Percentiles rank a stretch among this genome's conserved stretches.
These are phyloP conservation scores for Actinomucor elegans DNA, from an alignment of 371 early-diverging fungal species.

Conservation along the genomic window DNA sequence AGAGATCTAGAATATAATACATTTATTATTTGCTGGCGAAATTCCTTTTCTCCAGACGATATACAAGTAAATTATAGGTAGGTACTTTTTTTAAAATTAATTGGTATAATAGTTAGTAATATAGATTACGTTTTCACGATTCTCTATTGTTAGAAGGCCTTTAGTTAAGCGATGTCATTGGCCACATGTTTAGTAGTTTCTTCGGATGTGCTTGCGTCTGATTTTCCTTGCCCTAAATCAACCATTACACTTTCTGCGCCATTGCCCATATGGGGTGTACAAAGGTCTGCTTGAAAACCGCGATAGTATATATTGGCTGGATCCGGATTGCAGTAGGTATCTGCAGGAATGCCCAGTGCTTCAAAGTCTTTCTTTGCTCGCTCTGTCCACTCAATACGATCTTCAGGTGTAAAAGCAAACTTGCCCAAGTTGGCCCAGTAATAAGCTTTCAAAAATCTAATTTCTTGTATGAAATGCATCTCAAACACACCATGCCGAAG, in stretches of 20 bases:
- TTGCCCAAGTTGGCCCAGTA: conserved; percentile 45
- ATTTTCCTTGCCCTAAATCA: background rate
- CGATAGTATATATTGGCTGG: conserved; percentile 26
- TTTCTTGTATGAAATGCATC: conserved; percentile 49
- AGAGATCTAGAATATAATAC: too few species aligned
- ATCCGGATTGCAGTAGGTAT: conserved; percentile 44
- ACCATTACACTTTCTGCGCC: background rate
- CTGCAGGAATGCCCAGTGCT: conserved; percentile 27
- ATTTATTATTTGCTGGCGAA: too few species aligned
- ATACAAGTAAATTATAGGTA: too few species aligned
- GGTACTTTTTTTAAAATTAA: too few species aligned
- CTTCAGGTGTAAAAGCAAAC: conserved; percentile 44
- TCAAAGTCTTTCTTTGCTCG: conserved; percentile 36
- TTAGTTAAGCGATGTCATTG: conserved; percentile 1
- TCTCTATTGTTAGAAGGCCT: too few species aligned
- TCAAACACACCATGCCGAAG: conserved; percentile 44
- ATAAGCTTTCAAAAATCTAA: conserved; percentile 43
- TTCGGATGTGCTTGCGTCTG: conserved; percentile 2
- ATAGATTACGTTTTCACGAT: too few species aligned
- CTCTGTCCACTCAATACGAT: conserved; percentile 45
- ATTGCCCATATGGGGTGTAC: background rate
- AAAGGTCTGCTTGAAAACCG: conserved; percentile 17
- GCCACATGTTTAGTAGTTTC: background rate
- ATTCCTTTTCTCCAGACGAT: too few species aligned
- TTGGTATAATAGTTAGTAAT: too few species aligned